phyloP scores from a whole-genome alignment of 2,329 filamentous ascomycete genomes.

The Beauveria sp. region DNA sequence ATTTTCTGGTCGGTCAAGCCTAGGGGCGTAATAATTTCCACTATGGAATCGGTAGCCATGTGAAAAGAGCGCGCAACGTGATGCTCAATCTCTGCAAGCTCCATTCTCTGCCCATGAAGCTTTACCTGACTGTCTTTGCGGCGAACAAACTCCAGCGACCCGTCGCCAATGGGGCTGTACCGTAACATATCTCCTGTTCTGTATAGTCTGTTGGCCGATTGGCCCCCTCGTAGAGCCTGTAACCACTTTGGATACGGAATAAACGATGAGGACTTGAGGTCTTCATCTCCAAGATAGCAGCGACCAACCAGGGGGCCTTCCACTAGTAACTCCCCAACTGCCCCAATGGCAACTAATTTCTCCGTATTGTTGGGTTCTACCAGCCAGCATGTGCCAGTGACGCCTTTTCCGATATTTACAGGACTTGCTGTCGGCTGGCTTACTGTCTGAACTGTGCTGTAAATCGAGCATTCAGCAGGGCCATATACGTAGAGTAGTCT shows the following conservation, averaged over 20 bases:
- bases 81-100: constrained; percentile 17
- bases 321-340: constrained; percentile 7
- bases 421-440: not conserved
- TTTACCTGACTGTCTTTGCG: constrained; percentile 13
- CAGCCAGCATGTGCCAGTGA: constrained; percentile 7
- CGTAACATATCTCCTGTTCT: constrained; percentile 4
- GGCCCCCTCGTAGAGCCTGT: not conserved
- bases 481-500: not conserved
- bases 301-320: constrained; percentile 8
- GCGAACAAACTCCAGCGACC: constrained; percentile 13
- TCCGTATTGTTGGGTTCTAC: constrained; percentile 2
- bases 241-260: not conserved
- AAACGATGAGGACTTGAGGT: not conserved
- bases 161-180: constrained; percentile 14
- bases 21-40: constrained; percentile 25
- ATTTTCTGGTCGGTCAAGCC: constrained; percentile 20
- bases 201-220: not conserved
- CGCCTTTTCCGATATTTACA: not conserved
- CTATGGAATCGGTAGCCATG: constrained; percentile 22
- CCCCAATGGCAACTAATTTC: constrained; percentile 7
- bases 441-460: not conserved
- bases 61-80: constrained; percentile 18
- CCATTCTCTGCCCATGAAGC: constrained; percentile 17
- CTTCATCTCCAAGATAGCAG: not conserved
- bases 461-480: not conserved